These are phyloP conservation scores for Cyamopsis tetragonoloba DNA, from an alignment of 306 rosid species.

Conservation along the genomic window DNA sequence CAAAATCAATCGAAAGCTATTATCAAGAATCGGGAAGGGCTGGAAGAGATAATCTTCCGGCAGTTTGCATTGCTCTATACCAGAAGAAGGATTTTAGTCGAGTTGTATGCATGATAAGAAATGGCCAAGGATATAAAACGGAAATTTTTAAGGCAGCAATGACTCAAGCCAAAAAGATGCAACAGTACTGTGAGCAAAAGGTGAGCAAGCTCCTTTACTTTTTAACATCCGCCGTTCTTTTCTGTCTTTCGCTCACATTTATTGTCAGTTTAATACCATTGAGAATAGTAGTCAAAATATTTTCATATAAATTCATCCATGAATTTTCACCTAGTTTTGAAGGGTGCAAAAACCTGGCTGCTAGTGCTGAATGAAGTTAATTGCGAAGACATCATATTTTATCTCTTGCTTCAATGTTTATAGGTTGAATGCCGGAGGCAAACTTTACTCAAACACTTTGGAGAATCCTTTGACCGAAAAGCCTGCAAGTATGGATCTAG, in stretches of 20 bases:
- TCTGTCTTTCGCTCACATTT: neutral
- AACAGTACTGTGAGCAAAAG: constrained; percentile 89
- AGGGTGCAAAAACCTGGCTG: neutral
- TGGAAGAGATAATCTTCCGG: constrained; percentile 85
- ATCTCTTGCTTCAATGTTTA: constrained; percentile 21
- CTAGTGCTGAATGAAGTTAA: neutral
- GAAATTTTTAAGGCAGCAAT: constrained; percentile 70
- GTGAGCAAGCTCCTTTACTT: constrained; percentile 35
- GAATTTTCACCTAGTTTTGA: neutral
- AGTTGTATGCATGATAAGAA: constrained; percentile 88
- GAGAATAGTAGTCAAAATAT: neutral
- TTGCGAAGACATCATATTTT: neutral
- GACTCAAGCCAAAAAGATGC: constrained; percentile 90
- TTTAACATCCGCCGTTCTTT: constrained; percentile 1
- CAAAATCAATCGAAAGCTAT: constrained; percentile 94
- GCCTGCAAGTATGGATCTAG: constrained; percentile 73
- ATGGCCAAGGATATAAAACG: constrained; percentile 62
- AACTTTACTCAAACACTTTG: constrained; percentile 76
- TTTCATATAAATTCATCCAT: neutral
- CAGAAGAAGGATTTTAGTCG: constrained; percentile 97
- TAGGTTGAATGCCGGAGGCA: constrained; percentile 89
- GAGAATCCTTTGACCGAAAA: constrained; percentile 69
- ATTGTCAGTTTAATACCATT: neutral
- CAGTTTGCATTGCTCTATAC: constrained; percentile 78
- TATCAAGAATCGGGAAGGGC: constrained; percentile 99